Conservation (phyloP, 345 rosid species). For the Kernera saxatilis region DNA sequence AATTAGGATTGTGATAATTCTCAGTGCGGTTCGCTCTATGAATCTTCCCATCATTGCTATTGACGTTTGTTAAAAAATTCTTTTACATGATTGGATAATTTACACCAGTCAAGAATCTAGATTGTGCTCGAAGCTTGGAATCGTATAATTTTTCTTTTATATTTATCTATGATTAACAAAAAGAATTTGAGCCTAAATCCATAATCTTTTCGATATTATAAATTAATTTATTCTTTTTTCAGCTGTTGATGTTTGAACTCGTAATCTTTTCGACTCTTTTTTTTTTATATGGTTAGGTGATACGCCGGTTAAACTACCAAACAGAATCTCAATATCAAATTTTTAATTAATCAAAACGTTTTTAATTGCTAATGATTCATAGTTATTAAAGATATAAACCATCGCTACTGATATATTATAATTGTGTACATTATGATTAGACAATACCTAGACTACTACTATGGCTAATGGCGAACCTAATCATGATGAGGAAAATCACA, state of each 20-base stretch:
- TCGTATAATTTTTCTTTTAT: no score
- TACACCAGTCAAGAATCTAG: not conserved
- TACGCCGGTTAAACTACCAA: no score
- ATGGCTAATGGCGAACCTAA: not conserved
- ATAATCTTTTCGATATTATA: no score
- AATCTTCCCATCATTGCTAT: slow-evolving; percentile 13
- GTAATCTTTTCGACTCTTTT: no score
- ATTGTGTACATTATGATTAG: not conserved
- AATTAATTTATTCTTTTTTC: no score
- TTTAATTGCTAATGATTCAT: not conserved
- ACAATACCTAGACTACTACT: no score
- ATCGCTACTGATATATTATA: not conserved
- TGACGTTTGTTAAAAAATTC: not conserved
- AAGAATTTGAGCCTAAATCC: no score
- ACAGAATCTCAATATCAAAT: no score
- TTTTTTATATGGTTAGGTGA: no score
- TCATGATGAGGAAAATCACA: slow-evolving; percentile 3
- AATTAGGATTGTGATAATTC: slow-evolving; percentile 6
- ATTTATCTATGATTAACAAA: no score
- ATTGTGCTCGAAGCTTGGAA: slow-evolving; percentile 3
- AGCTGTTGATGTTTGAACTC: no score
- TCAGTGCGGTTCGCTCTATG: slow-evolving; percentile 11
- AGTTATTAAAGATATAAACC: not conserved
- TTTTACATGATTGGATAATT: slow-evolving; percentile 16
- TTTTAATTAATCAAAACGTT: not conserved